Evolutionary conservation across 208 protist genomes (phyloP).

Genomic region (Novymonas esmeraldas): DNA sequence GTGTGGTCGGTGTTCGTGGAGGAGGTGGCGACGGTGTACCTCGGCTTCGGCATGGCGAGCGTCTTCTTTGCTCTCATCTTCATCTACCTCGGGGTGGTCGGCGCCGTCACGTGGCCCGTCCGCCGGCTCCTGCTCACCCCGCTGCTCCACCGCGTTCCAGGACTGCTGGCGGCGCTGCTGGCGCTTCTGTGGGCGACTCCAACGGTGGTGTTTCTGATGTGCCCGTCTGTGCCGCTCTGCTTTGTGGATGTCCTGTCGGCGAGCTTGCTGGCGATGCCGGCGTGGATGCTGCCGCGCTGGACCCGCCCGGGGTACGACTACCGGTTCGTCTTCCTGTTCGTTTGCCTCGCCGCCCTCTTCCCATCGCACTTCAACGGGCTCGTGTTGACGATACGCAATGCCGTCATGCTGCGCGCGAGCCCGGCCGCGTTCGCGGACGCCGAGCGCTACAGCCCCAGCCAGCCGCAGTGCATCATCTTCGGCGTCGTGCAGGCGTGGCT

Average conservation of each 20-base stretch:
- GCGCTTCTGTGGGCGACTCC: conserved; percentile 47
- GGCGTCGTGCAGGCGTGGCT: conserved; percentile 39
- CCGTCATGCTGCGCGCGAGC: conserved; percentile 39
- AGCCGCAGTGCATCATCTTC: conserved; percentile 42
- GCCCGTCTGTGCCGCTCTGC: conserved; percentile 51
- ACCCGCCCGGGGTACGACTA: conserved; percentile 36
- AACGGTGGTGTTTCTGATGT: conserved; percentile 30
- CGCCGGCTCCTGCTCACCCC: conserved; percentile 29
- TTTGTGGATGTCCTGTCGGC: conserved; percentile 40
- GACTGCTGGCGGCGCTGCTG: conserved; percentile 16
- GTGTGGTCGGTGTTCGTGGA: conserved; percentile 49
- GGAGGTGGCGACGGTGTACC: conserved; percentile 54
- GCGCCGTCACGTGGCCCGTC: conserved; percentile 29
- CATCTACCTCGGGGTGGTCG: conserved; percentile 17
- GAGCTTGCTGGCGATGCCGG: conserved; percentile 28
- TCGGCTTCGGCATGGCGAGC: conserved; percentile 42
- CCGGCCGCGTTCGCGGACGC: conserved; percentile 41
- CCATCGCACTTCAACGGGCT: conserved; percentile 73
- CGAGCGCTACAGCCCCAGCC: conserved; percentile 42
- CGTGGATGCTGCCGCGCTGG: conserved; percentile 47
- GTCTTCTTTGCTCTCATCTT: conserved; percentile 35
- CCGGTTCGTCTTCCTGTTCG: conserved; percentile 24
- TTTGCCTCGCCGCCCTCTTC: conserved; percentile 30
- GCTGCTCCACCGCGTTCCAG: conserved; percentile 18
- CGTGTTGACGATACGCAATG: conserved; percentile 61